phyloP scores from a whole-genome alignment of 192 early-diverging fungal species.

The Linnemannia schmuckeri region DNA sequence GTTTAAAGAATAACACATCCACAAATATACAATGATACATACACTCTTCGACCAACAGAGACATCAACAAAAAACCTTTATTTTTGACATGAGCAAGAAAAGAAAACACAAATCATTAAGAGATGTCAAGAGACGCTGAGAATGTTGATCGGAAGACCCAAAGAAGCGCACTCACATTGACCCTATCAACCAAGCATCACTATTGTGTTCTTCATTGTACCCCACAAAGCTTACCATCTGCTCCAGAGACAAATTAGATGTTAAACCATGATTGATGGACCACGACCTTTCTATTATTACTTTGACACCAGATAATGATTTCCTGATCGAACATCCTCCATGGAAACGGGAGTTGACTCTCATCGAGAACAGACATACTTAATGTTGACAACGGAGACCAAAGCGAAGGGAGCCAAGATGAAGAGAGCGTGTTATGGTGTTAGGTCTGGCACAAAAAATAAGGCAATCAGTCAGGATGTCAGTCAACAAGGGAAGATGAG shows the following conservation, averaged over 20 bases:
- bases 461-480: background rate
- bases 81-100: slow-evolving; percentile 1
- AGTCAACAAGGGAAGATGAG: background rate
- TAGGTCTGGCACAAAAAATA: background rate
- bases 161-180: background rate
- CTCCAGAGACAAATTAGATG: too few relatives aligned
- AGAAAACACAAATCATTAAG: background rate
- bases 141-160: background rate
- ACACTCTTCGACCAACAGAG: too few relatives aligned
- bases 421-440: background rate
- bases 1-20: background rate
- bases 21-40: background rate
- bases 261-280: too few relatives aligned
- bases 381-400: background rate
- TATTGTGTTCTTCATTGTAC: too few relatives aligned
- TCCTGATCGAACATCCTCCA: too few relatives aligned
- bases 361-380: background rate
- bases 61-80: background rate
- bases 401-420: background rate
- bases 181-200: too few relatives aligned
- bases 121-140: background rate
- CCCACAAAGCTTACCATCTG: too few relatives aligned
- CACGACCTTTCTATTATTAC: too few relatives aligned
- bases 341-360: too few relatives aligned
- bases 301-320: too few relatives aligned